Base-by-base conservation (phyloP, 257 asterid genomes). In the Cynanchum wilfordii region DNA sequence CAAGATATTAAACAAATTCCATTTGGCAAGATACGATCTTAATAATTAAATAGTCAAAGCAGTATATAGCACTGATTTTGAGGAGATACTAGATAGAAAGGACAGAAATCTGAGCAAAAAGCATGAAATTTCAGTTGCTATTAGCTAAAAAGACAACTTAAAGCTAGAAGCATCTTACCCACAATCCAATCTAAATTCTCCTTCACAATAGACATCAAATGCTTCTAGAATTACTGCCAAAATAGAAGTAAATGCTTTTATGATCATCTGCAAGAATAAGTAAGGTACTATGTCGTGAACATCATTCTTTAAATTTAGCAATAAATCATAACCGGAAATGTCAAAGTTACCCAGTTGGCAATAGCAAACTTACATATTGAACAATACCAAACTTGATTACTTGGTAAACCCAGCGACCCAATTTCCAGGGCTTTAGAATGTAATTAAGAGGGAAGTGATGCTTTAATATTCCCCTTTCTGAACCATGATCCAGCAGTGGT, bases 301-400 rank as follows among this genome's bases (percentile, higher is more conserved):
- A 33, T 56, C 69, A 55, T 63, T 24, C 65, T 65, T 54, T 40
- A 76, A 42, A 59, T 63, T 36, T 69, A 36, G 60, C 51, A 20
- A 68, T 25, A 76, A 81, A 40, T 69, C 55, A 38, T 70, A 62
- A 80, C 25, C 19, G 10, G 59, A 45, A 71, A 71, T 40, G 20
- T 56, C 27, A 27, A 30, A 56, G 57, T 56, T 69, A 44, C 55
- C 55, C 66, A 30, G 56, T 27, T 64, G 59, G 36, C 22, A 25
- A 67, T 58, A 49, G 77, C 70, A 79, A 80, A 86, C 99, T 89
- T 87, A 94, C 99, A 80, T 95, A 95, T 73, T 95, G 99, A 71
- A 95, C 98, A 54, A 95, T 90, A 67, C 98, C 99, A 79, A 95
- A 88, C 85, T 95, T 95, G 84, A 95, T 85, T 81, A 92, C 88